Percentiles rank a stretch among this genome's conserved stretches.
Evolutionary conservation across 306 rosid genomes (phyloP).

Genomic region (Cicer chorassanicum): DNA sequence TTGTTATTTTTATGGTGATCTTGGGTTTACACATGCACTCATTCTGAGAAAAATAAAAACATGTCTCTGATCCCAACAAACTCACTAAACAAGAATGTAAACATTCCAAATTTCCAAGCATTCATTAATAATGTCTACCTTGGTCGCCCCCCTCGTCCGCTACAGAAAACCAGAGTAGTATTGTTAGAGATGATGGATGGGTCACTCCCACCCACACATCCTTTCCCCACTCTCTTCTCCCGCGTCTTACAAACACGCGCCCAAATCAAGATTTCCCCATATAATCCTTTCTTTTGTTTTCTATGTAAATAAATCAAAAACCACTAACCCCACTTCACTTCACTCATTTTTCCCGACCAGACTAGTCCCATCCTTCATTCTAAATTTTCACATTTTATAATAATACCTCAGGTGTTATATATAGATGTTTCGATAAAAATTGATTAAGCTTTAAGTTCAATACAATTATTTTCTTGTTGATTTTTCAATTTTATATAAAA

Average conservation of each 20-base stretch:
- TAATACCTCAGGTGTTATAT: no score
- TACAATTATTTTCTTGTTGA: no score
- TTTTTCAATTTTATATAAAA: no score
- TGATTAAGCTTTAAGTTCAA: no score
- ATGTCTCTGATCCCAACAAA: neutral
- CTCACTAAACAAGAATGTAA: neutral
- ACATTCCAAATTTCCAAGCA: slow-evolving; percentile 57
- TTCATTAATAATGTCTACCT: slow-evolving; percentile 38
- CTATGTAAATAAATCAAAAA: slow-evolving; percentile 19
- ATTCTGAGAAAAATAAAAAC: no score
- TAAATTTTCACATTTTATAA: slow-evolving; percentile 45
- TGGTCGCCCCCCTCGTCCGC: slow-evolving; percentile 92
- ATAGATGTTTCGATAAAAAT: no score
- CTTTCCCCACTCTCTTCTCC: slow-evolving; percentile 44
- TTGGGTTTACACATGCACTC: no score
- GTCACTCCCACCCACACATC: slow-evolving; percentile 76
- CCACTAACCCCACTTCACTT: slow-evolving; percentile 53
- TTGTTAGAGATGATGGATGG: slow-evolving; percentile 54
- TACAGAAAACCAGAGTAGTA: slow-evolving; percentile 63
- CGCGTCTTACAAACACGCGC: slow-evolving; percentile 42
- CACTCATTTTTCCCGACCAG: slow-evolving; percentile 66
- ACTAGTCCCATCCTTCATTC: slow-evolving; percentile 63
- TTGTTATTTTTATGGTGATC: no score
- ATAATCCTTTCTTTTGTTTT: slow-evolving; percentile 53
- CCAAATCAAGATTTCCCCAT: slow-evolving; percentile 51